Percentiles rank a stretch among this genome's conserved stretches.
These are phyloP conservation scores for Sisymbrium altissimum DNA, from an alignment of 345 rosid genomes.

Conservation along the genomic window DNA sequence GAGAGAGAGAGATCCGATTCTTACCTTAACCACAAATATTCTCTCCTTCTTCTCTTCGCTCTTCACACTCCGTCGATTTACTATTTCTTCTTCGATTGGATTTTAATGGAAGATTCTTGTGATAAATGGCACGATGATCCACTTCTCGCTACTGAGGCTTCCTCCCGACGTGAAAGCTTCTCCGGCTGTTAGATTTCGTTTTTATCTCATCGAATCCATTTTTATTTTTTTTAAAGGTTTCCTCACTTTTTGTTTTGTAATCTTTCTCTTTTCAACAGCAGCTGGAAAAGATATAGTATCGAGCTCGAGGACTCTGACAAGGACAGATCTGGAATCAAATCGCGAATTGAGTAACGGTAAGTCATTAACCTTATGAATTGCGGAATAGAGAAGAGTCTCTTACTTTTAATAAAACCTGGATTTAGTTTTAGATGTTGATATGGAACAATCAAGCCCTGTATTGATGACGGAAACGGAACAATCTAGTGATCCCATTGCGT, in stretches of 20 bases:
- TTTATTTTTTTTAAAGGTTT: not conserved
- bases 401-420: not conserved
- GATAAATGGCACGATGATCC: conserved; percentile 47
- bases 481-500: conserved; percentile 14
- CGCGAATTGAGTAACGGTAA: conserved; percentile 31
- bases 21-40: conserved; percentile 14
- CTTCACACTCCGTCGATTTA: not conserved
- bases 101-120: conserved; percentile 33
- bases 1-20: not conserved
- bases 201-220: not conserved
- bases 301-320: conserved; percentile 5
- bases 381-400: not conserved
- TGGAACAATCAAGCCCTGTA: conserved; percentile 26
- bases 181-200: conserved; percentile 30
- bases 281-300: conserved; percentile 26
- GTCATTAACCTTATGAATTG: not conserved
- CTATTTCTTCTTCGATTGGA: not conserved
- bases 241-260: not conserved
- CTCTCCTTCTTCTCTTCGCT: conserved; percentile 17
- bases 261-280: not conserved
- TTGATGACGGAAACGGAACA: not conserved
- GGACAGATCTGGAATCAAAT: conserved; percentile 43
- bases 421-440: conserved; percentile 15
- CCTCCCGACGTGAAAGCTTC: conserved; percentile 34
- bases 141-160: conserved; percentile 48